These are phyloP conservation scores for Geosmithia morbida DNA, from an alignment of 2,329 filamentous ascomycete genomes.

Conservation along the genomic window DNA sequence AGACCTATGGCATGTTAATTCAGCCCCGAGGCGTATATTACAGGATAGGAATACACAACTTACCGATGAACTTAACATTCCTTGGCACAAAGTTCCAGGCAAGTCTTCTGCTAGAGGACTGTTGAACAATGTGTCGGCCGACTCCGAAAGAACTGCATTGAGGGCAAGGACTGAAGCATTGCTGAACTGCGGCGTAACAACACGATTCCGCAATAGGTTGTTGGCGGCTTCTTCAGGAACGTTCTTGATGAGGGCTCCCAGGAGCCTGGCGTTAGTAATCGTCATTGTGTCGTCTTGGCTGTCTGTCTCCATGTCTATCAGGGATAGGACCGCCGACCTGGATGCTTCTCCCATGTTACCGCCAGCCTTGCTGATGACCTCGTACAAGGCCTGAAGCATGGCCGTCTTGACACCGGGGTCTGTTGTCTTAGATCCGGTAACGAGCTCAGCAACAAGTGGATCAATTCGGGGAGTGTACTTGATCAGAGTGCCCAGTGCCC, in stretches of 20 bases:
- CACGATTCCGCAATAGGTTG: conserved; percentile 49
- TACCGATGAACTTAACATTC: conserved; percentile 64
- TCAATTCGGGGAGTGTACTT: conserved; percentile 92
- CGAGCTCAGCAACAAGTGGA: conserved; percentile 80
- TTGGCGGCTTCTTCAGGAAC: conserved; percentile 58
- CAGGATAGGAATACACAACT: conserved; percentile 17
- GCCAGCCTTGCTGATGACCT: conserved; percentile 91
- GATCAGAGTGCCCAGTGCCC: conserved; percentile 87
- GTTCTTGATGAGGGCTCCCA: conserved; percentile 82
- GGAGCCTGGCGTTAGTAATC: conserved; percentile 78
- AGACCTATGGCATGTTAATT: conserved; percentile 37
- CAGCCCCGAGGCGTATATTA: neutral
- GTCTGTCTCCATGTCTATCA: conserved; percentile 77
- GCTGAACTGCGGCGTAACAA: conserved; percentile 63
- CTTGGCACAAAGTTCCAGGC: conserved; percentile 62
- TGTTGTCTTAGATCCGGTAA: conserved; percentile 81
- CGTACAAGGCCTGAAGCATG: conserved; percentile 93
- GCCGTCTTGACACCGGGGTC: conserved; percentile 82
- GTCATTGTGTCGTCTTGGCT: conserved; percentile 65
- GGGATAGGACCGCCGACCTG: conserved; percentile 65
- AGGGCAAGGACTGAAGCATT: conserved; percentile 72
- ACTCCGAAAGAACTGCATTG: conserved; percentile 78
- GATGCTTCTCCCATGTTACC: conserved; percentile 89
- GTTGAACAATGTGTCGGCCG: conserved; percentile 53
- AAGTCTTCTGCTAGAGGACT: conserved; percentile 57